Conservation (phyloP, 495 filamentous ascomycete genomes). For the Gamarada debralockiae region DNA sequence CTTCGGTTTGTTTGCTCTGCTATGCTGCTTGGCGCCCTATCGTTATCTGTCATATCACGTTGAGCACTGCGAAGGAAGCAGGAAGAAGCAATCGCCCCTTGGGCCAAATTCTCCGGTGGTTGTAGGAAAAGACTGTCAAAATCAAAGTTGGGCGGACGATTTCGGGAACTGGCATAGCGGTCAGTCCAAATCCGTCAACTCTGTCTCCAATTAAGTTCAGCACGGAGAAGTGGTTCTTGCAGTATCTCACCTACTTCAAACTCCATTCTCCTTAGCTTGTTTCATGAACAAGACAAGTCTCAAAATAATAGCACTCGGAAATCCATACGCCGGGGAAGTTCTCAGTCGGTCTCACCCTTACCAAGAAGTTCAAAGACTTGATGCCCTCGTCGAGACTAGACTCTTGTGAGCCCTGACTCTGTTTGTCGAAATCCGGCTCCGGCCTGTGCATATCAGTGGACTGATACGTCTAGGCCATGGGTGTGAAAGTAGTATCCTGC, state of each 20-base stretch:
- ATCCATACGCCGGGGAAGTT: constrained; percentile 5
- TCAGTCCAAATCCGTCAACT: background rate
- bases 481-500: constrained; percentile 6
- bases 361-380: constrained; percentile 11
- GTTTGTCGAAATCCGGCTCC: constrained; percentile 17
- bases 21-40: constrained; percentile 9
- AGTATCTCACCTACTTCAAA: background rate
- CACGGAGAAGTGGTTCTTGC: background rate
- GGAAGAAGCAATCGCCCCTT: constrained; percentile 11
- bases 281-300: constrained; percentile 17
- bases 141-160: constrained; percentile 5
- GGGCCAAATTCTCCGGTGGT: constrained; percentile 13
- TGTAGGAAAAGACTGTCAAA: constrained; percentile 13
- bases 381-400: constrained; percentile 11
- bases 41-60: constrained; percentile 19
- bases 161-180: constrained; percentile 10
- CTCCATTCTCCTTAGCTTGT: constrained; percentile 16
- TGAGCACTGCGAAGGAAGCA: background rate
- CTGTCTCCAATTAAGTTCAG: background rate
- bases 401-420: background rate
- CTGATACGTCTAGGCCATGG: constrained; percentile 10
- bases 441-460: constrained; percentile 9
- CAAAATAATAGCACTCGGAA: constrained; percentile 6
- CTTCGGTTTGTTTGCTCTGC: constrained; percentile 20
- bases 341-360: constrained; percentile 12